A percentile compares a stretch with the other conserved stretches of the same genome.
Evolutionary conservation across 345 rosid genomes (phyloP).

Genomic region (Hirschfeldia incana): DNA sequence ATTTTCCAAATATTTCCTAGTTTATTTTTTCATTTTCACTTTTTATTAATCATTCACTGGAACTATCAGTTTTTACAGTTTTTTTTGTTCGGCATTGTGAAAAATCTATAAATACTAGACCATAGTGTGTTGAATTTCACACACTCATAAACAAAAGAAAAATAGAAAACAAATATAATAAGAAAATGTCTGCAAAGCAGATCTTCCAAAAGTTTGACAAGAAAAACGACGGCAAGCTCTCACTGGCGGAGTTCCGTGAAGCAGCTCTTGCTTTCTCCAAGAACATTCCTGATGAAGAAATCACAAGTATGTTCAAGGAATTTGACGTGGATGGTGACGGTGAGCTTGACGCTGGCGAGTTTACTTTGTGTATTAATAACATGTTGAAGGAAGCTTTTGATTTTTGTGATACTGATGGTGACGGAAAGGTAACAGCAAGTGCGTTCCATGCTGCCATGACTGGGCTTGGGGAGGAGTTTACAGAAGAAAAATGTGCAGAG

Average conservation of each 20-base stretch:
- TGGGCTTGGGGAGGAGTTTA: background rate
- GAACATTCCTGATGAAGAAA: conserved; percentile 1
- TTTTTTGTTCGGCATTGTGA: background rate
- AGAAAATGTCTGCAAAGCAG: conserved; percentile 16
- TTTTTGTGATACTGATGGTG: conserved; percentile 9
- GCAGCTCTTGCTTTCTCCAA: conserved; percentile 1
- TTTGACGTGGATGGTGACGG: conserved; percentile 26
- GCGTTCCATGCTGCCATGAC: background rate
- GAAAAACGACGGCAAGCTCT: conserved; percentile 18
- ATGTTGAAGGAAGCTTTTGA: conserved; percentile 17
- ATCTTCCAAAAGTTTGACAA: conserved; percentile 18
- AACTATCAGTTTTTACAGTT: background rate
- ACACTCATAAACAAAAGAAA: background rate
- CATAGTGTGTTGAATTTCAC: background rate
- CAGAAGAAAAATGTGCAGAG: conserved; percentile 5
- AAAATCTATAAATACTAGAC: background rate
- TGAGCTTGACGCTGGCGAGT: conserved; percentile 3
- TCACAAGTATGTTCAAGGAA: conserved; percentile 7
- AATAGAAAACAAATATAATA: background rate
- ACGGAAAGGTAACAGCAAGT: conserved; percentile 1
- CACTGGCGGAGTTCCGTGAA: conserved; percentile 15
- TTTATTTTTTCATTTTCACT: background rate
- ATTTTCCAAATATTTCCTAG: background rate
- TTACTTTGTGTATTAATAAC: conserved; percentile 4
- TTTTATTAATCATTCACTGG: background rate